These are phyloP conservation scores for Ceratobasidium sp. DNA, from an alignment of 1,284 basidiomycete species.

Conservation along the genomic window DNA sequence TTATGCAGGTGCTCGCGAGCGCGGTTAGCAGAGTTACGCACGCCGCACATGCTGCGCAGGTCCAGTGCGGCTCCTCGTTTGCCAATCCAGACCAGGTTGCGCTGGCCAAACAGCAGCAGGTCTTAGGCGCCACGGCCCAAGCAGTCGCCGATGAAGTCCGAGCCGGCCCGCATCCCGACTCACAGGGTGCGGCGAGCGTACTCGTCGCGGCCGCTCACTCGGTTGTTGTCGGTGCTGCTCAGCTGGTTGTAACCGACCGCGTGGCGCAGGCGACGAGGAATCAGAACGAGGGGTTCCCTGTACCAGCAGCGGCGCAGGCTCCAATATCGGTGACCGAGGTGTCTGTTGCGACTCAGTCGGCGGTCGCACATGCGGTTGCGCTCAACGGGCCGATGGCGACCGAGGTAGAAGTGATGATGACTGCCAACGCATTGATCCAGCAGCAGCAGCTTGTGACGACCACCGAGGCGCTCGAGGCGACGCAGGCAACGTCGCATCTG, in stretches of 20 bases:
- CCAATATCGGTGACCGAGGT: constrained; percentile 81
- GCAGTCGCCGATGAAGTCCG: constrained; percentile 75
- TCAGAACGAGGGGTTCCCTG: constrained; percentile 56
- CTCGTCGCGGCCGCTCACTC: constrained; percentile 79
- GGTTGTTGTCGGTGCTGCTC: constrained; percentile 81
- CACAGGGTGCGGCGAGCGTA: constrained; percentile 51
- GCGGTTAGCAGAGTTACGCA: constrained; percentile 40
- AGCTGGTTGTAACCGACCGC: constrained; percentile 70
- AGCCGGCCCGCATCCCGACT: constrained; percentile 62
- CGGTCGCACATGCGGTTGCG: constrained; percentile 76
- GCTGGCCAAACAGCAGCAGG: constrained; percentile 77
- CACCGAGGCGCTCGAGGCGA: constrained; percentile 34
- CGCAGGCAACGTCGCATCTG: constrained; percentile 23
- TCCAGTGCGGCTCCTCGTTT: constrained; percentile 62
- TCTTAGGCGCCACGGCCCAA: constrained; percentile 79
- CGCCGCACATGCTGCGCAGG: constrained; percentile 51
- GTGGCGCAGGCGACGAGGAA: constrained; percentile 60
- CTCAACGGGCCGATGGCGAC: constrained; percentile 70
- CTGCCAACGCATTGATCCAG: constrained; percentile 71
- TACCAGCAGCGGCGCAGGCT: constrained; percentile 61
- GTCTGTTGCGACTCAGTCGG: constrained; percentile 78
- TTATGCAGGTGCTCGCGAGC: constrained; percentile 68
- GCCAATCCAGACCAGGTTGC: constrained; percentile 54
- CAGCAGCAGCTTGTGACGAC: constrained; percentile 53
- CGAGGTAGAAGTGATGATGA: constrained; percentile 75